phyloP scores from a whole-genome alignment of 352 stramenopile genomes.

The Phytophthora sansomeana region DNA sequence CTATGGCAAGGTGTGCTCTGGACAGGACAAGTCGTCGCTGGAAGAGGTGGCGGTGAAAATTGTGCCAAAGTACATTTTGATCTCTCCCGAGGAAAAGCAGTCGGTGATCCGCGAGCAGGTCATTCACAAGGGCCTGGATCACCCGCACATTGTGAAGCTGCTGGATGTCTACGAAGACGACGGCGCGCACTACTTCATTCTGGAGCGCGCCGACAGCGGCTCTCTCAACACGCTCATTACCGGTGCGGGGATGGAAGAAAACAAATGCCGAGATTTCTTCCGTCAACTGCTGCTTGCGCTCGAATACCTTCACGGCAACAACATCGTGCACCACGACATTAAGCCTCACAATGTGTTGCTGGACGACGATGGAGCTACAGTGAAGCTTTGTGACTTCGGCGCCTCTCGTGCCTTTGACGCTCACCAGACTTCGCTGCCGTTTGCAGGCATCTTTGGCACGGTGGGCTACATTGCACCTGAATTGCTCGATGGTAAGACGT shows the following conservation, averaged over 20 bases:
- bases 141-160: slow-evolving; percentile 81
- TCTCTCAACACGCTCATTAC: slow-evolving; percentile 62
- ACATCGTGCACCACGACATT: slow-evolving; percentile 93
- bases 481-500: slow-evolving; percentile 56
- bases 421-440: slow-evolving; percentile 58
- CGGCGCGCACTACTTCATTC: slow-evolving; percentile 76
- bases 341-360: slow-evolving; percentile 89
- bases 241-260: slow-evolving; percentile 57
- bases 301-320: slow-evolving; percentile 70
- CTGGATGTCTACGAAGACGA: slow-evolving; percentile 81
- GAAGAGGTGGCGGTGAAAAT: slow-evolving; percentile 80
- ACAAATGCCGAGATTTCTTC: slow-evolving; percentile 62
- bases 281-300: slow-evolving; percentile 65
- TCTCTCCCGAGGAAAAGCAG: slow-evolving; percentile 75
- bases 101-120: slow-evolving; percentile 76
- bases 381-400: slow-evolving; percentile 89
- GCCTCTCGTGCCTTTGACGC: slow-evolving; percentile 75
- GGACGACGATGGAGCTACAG: slow-evolving; percentile 45
- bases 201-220: slow-evolving; percentile 69
- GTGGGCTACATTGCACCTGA: slow-evolving; percentile 78
- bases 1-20: slow-evolving; percentile 71
- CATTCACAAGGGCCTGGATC: slow-evolving; percentile 71
- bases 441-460: slow-evolving; percentile 76
- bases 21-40: slow-evolving; percentile 57
- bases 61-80: slow-evolving; percentile 76